Base-by-base conservation (phyloP, 1,139 yeast species). In the Saccharomycopsis hybrid region DNA sequence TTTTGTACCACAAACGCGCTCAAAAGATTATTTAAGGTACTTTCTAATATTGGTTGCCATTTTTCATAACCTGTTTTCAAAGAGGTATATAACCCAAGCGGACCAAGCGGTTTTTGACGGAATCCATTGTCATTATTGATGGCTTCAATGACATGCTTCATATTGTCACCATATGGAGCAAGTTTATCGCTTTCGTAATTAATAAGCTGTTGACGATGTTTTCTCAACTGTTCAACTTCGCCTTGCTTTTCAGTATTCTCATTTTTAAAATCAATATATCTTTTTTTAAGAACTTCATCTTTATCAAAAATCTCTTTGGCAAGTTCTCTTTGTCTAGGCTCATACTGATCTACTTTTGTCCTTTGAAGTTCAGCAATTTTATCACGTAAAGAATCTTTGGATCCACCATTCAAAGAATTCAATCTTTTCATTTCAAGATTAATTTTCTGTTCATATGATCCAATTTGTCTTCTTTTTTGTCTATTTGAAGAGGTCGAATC, bases 41-140 rank as follows among this genome's bases (percentile, higher is more conserved):
- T 64, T 58, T 87, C 94, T 11, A 92, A 63, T 3, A 85, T 63
- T 24, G 74, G 74, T 5, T 75, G 68, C 90, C 90, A 90, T 41
- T 72, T 64, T n/a, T 71, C 67, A 56, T 67, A 77, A 24, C 74
- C 78, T 1, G 66, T 62, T 57, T 79, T 85, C 13, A 92, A 69
- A 7, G 76, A 71, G 2, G 89, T 71, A 53, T 69, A 69, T 5
- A 72, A 59, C 0, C 97, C 97, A 1, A 90, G 54, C 0, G 99
- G 99, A 0, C 98, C 98, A n/a, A 85, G 64, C 0, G 95, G 95
- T 27, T 58, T 60, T 2, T 62, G 57, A 25, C 69, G 71, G 73
- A 85, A 68, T 49, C 61, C 35, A 44, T 56, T 39, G 28, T 62
- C 54, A 41, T 59, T 52, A 5, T 61, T 57, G 9, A 86, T 76